These are phyloP conservation scores for Mortierella polycephala DNA, from an alignment of 371 early-diverging fungal species.

Conservation along the genomic window DNA sequence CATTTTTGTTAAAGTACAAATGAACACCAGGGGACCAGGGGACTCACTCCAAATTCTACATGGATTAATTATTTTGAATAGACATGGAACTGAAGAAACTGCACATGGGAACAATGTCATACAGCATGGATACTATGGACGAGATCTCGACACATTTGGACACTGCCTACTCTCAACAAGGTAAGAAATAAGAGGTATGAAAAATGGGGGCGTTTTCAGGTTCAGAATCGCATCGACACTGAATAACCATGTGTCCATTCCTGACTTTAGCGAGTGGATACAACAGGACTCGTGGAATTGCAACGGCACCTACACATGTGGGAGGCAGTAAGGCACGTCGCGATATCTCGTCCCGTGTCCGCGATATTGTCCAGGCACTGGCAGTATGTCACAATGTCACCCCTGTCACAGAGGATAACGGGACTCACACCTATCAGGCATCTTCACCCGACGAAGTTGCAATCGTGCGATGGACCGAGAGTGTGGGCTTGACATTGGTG, in stretches of 20 bases:
- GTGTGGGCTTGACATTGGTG: constrained; percentile 88
- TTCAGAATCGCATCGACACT: not conserved
- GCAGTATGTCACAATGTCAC: constrained; percentile 93
- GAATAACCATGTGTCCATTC: not conserved
- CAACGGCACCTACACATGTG: constrained; percentile 33
- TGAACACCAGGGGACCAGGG: no score
- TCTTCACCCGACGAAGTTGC: constrained; percentile 99
- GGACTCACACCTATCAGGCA: constrained; percentile 88
- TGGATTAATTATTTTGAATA: constrained; percentile 31
- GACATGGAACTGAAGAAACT: constrained; percentile 98
- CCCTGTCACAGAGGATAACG: constrained; percentile 68
- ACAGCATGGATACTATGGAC: constrained; percentile 89
- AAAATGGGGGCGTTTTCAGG: not conserved
- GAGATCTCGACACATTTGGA: constrained; percentile 79
- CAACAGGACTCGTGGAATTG: constrained; percentile 35
- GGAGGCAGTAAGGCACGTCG: constrained; percentile 66
- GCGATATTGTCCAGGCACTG: constrained; percentile 88
- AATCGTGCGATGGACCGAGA: constrained; percentile 96
- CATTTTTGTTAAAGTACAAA: no score
- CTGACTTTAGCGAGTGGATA: constrained; percentile 31
- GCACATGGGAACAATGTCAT: constrained; percentile 98
- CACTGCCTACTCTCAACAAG: constrained; percentile 63
- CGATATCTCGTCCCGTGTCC: constrained; percentile 80
- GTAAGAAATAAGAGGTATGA: constrained; percentile 11
- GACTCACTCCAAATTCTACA: no score